These are phyloP conservation scores for Populus euphratica DNA, from an alignment of 345 rosid species.

Conservation along the genomic window DNA sequence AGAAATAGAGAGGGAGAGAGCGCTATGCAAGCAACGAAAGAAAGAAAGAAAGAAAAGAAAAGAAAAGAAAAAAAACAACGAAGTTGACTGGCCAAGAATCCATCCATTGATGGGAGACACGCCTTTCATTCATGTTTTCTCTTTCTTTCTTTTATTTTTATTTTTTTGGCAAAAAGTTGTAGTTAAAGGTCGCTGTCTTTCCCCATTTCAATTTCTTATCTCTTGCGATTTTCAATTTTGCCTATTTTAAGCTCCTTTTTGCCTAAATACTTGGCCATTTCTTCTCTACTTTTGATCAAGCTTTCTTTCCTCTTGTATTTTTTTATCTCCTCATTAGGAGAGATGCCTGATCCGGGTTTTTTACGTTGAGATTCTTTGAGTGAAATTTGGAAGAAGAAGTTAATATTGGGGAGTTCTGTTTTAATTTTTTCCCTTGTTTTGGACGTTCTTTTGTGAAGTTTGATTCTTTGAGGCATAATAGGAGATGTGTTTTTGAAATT, in stretches of 20 bases:
- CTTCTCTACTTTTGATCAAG: neutral
- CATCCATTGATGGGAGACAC: constrained; percentile 12
- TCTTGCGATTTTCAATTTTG: neutral
- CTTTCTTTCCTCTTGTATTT: neutral
- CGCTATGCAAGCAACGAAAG: neutral
- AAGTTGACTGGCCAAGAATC: neutral
- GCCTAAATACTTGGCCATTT: neutral
- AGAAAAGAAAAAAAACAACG: no score
- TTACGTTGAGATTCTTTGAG: constrained; percentile 1
- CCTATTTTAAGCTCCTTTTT: neutral
- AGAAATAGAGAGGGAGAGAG: no score
- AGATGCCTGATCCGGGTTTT: constrained; percentile 18
- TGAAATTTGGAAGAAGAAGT: neutral
- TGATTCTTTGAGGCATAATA: neutral
- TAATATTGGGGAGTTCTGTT: neutral
- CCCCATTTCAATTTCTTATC: neutral
- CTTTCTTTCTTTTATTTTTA: neutral
- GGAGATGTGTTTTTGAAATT: neutral
- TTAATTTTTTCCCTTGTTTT: neutral
- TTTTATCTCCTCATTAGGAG: neutral
- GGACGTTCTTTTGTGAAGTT: neutral
- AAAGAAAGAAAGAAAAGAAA: no score
- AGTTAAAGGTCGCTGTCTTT: constrained; percentile 10
- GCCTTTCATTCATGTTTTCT: constrained; percentile 1
- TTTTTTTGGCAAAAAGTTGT: constrained; percentile 1